A percentile compares a stretch with the other conserved stretches of the same genome.
Conservation (phyloP, 257 asterid species). For the Solanum gracilifrons region DNA sequence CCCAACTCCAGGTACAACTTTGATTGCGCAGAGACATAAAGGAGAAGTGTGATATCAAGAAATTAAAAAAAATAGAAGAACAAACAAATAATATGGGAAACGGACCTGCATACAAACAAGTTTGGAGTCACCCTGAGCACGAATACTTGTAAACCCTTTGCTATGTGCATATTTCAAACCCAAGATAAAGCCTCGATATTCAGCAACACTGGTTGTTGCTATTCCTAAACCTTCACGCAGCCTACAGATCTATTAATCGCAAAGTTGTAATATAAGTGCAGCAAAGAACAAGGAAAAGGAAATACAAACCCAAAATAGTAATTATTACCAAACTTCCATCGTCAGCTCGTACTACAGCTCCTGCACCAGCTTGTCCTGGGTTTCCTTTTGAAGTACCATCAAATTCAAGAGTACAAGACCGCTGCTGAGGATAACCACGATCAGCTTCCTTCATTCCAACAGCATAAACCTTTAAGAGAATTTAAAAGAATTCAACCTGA, state of each 20-base stretch:
- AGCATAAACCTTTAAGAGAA: neutral
- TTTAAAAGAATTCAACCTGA: neutral
- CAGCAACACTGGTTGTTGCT: conserved; percentile 8
- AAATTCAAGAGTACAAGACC: conserved; percentile 14
- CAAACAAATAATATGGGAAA: neutral
- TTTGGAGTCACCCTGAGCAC: conserved; percentile 14
- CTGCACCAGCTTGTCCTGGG: conserved; percentile 13
- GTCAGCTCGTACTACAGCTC: conserved; percentile 16
- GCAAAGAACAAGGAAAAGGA: neutral
- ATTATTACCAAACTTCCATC: conserved; percentile 13
- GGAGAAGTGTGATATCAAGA: neutral
- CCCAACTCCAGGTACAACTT: neutral
- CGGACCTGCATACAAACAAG: conserved; percentile 14
- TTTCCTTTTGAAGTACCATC: conserved; percentile 16
- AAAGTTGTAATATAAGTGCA: neutral
- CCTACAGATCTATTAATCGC: neutral
- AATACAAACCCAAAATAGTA: neutral
- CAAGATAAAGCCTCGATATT: conserved; percentile 11
- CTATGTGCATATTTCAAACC: conserved; percentile 13
- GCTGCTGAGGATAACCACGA: conserved; percentile 1
- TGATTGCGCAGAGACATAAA: neutral
- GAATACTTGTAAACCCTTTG: conserved; percentile 14
- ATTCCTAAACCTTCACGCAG: conserved; percentile 16
- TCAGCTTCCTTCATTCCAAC: neutral
- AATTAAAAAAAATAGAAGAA: neutral